Conservation (phyloP, 2,329 filamentous ascomycete species). For the Cladosporium sp. region DNA sequence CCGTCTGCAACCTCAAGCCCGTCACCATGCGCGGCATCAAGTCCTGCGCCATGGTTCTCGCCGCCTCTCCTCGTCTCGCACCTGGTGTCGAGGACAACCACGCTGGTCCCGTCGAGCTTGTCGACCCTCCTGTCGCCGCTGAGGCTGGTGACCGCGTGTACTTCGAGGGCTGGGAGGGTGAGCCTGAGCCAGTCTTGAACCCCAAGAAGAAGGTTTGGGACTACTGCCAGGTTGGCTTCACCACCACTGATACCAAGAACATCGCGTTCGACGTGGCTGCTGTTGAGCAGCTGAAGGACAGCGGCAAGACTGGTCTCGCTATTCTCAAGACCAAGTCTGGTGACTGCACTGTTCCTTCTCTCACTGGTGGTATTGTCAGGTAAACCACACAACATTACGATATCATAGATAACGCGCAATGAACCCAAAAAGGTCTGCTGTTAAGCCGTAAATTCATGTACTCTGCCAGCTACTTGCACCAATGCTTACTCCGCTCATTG, state of each 20-base stretch:
- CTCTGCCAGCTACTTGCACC: neutral
- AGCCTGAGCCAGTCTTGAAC: conserved; percentile 90
- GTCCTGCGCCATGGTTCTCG: conserved; percentile 84
- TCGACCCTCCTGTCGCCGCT: conserved; percentile 72
- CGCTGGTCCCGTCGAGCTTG: conserved; percentile 87
- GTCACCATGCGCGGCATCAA: conserved; percentile 96
- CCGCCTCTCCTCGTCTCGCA: conserved; percentile 77
- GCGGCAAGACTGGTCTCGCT: conserved; percentile 51
- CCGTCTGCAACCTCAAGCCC: conserved; percentile 96
- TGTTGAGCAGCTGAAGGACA: conserved; percentile 70
- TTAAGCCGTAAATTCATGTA: neutral
- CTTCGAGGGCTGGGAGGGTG: conserved; percentile 92
- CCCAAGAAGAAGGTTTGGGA: conserved; percentile 99
- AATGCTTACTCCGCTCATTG: too few relatives aligned
- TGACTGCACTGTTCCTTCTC: conserved; percentile 74
- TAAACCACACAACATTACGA: conserved; percentile 42
- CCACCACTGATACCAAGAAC: conserved; percentile 73
- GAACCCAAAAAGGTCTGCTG: neutral
- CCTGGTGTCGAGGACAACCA: conserved; percentile 83
- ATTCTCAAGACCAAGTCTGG: conserved; percentile 75
- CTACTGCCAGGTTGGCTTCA: conserved; percentile 92
- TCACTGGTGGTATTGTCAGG: conserved; percentile 78
- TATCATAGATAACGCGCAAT: conserved; percentile 9
- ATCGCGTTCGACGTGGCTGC: conserved; percentile 79
- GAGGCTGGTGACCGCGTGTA: conserved; percentile 82